A percentile compares a stretch with the other conserved stretches of the same genome.
These are phyloP conservation scores for Rhizophagus prolifer DNA, from an alignment of 192 early-diverging fungal species.

Conservation along the genomic window DNA sequence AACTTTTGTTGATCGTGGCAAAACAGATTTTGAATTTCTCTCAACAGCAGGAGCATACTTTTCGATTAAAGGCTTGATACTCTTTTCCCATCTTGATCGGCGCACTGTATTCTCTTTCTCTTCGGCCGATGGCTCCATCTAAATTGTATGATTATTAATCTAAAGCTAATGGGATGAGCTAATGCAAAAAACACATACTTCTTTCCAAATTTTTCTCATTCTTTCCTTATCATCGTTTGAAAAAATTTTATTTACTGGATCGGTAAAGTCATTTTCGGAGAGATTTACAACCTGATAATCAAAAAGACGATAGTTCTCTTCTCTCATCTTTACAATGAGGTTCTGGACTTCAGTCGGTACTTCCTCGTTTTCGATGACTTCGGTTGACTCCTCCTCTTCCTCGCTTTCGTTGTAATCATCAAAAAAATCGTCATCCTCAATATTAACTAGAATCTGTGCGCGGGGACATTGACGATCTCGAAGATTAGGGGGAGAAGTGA, in stretches of 20 bases:
- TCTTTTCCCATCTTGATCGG: slow-evolving; percentile 22
- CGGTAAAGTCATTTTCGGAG: slow-evolving; percentile 21
- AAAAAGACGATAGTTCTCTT: slow-evolving; percentile 26
- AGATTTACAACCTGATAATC: slow-evolving; percentile 26
- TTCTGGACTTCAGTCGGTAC: slow-evolving; percentile 7
- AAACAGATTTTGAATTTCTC: slow-evolving; percentile 1
- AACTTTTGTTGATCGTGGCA: slow-evolving; percentile 21
- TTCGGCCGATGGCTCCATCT: slow-evolving; percentile 28
- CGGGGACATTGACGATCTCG: too few species aligned
- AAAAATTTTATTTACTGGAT: slow-evolving; percentile 31
- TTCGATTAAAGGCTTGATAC: slow-evolving; percentile 18
- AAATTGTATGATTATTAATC: slow-evolving; percentile 27
- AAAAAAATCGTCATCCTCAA: too few species aligned
- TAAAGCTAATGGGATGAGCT: background rate
- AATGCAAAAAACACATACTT: slow-evolving; percentile 12
- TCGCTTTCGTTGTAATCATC: too few species aligned
- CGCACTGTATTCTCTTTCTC: slow-evolving; percentile 23
- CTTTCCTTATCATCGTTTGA: slow-evolving; percentile 28
- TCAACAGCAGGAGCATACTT: slow-evolving; percentile 24
- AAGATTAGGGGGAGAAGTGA: too few species aligned
- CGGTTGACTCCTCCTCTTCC: too few species aligned
- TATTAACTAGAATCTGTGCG: too few species aligned
- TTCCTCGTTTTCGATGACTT: slow-evolving; percentile 23
- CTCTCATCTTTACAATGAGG: slow-evolving; percentile 17
- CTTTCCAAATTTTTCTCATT: slow-evolving; percentile 12